Base-by-base conservation (phyloP, 768 basidiomycete genomes). In the Lactarius sp. region DNA sequence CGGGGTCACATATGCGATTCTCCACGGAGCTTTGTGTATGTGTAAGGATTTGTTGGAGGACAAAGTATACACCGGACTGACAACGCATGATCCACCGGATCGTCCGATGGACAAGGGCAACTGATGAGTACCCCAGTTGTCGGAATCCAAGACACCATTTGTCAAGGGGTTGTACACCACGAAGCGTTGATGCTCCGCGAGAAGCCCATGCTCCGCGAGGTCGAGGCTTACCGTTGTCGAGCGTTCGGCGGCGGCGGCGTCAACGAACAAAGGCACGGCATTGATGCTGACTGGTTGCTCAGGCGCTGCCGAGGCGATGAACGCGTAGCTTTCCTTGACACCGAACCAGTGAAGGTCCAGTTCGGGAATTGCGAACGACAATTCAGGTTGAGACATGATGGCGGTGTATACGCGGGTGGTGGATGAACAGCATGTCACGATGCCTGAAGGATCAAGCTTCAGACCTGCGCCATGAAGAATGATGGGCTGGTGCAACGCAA, bases 1-100 rank as follows among this genome's bases (percentile, higher is more conserved):
- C 0, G 75, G 70, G 18, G 73, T 75, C 36, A 77, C 68, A 9
- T 81, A 70, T 10, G 76, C 74, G 22, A 77, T 61, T 44, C 72
- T 70, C 71, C 75, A 76, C 44, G 62, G 46, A 33, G 56, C 61
- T 63, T 61, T 66, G 27, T 67, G 67, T 47, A 56, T 47, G 20
- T 58, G 49, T 65, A 44, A 62, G 55, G 52, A 41, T 22, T 61
- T 56, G 59, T 58, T 46, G 52, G 53, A 9, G 47, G 52, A 51
- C 44, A 77, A 64, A 22, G 59, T 52, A 59, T 72, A 67, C 33
- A 72, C 69, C 7, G 75, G 72, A 50, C 70, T 68, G 10, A 76
- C 56, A 47, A 74, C 27, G 41, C 77, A 74, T 13, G 66, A 69
- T 34, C 73, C 74, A 34, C 75, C 74, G 3, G 59, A 59, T 41